Conservation (phyloP, 1,284 basidiomycete species). For the Microbotryum scabiosae region DNA sequence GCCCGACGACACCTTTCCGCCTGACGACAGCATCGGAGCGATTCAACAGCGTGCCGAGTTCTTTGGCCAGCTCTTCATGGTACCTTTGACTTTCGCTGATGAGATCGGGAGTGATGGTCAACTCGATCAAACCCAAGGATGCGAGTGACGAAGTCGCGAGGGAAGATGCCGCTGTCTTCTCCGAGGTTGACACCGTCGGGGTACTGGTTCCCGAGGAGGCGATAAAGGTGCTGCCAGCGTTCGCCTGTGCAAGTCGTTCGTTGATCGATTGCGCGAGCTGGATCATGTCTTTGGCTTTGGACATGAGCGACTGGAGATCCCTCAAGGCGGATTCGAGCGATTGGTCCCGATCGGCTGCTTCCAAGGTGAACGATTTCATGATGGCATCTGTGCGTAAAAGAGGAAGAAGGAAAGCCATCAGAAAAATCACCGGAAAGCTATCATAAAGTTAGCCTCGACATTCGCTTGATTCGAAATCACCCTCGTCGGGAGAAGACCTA, state of each 20-base stretch:
- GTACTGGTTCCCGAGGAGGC: conserved; percentile 17
- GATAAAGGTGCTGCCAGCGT: background rate
- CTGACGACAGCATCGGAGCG: conserved; percentile 43
- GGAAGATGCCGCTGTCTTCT: conserved; percentile 66
- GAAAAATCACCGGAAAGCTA: conserved; percentile 58
- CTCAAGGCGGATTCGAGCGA: conserved; percentile 70
- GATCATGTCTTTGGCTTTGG: conserved; percentile 82
- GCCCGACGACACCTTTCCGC: conserved; percentile 59
- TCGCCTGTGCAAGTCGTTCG: conserved; percentile 37
- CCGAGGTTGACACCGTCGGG: conserved; percentile 28
- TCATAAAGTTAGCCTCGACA: conserved; percentile 55
- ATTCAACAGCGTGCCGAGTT: conserved; percentile 68
- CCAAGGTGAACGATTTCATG: conserved; percentile 59
- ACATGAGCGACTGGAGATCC: conserved; percentile 85
- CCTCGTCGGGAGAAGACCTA: conserved; percentile 40
- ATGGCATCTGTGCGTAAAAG: conserved; percentile 57
- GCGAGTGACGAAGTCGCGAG: conserved; percentile 82
- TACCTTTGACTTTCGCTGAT: conserved; percentile 72
- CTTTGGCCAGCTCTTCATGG: conserved; percentile 69
- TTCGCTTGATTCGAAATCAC: conserved; percentile 67
- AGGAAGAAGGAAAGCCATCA: conserved; percentile 50
- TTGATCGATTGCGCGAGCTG: conserved; percentile 79
- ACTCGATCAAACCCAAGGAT: conserved; percentile 62
- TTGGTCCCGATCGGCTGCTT: conserved; percentile 55
- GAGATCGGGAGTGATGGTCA: conserved; percentile 86